phyloP scores from a whole-genome alignment of 108 stramenopile genomes.

The Hondaea fermentalgiana region DNA sequence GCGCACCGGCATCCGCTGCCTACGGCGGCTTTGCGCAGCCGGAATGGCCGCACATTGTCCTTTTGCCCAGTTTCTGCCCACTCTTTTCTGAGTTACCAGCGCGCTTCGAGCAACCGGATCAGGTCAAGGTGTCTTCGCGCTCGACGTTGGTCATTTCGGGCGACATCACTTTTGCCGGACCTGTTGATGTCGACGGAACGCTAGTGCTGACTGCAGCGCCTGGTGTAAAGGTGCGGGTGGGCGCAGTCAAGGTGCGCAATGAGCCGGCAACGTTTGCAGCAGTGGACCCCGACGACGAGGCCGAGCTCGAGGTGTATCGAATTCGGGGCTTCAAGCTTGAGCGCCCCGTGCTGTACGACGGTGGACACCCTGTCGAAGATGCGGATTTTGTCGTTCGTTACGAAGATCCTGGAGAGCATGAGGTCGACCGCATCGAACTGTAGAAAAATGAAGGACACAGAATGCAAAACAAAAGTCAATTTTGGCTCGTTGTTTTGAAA shows the following conservation, averaged over 20 bases:
- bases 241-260: not conserved
- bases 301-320: not conserved
- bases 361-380: not conserved
- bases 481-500: too few species aligned
- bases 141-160: constrained; percentile 72
- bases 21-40: constrained; percentile 52
- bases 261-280: not conserved
- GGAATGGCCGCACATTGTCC: constrained; percentile 64
- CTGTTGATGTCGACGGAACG: constrained; percentile 6
- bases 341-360: not conserved
- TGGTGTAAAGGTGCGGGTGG: not conserved
- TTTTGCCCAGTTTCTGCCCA: constrained; percentile 60
- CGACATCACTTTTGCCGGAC: constrained; percentile 37
- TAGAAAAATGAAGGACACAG: too few species aligned
- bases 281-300: not conserved
- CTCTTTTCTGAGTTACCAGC: constrained; percentile 55
- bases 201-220: not conserved
- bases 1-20: constrained; percentile 50
- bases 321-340: constrained; percentile 22
- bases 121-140: constrained; percentile 60
- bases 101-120: constrained; percentile 57
- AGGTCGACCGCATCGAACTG: not conserved
- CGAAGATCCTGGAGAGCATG: not conserved
- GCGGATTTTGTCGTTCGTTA: not conserved
- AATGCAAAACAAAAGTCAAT: too few species aligned